These are phyloP conservation scores for Neurospora sp. DNA, from an alignment of 495 filamentous ascomycete genomes.

Conservation along the genomic window DNA sequence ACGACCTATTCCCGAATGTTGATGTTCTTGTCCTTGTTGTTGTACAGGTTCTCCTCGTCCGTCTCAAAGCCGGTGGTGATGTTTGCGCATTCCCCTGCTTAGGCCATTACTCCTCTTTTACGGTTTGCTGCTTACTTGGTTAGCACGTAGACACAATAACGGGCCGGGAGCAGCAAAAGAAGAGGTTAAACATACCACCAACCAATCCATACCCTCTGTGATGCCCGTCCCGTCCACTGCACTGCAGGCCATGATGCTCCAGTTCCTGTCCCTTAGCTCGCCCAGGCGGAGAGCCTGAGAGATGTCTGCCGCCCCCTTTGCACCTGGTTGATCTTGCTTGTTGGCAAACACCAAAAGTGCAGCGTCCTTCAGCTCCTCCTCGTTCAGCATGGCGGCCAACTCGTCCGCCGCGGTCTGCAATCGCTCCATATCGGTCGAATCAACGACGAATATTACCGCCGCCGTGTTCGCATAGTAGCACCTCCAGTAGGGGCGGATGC, in stretches of 20 bases:
- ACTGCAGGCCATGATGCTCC: constrained; percentile 96
- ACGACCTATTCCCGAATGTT: constrained; percentile 3
- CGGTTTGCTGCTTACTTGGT: constrained; percentile 34
- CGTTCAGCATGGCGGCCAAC: constrained; percentile 87
- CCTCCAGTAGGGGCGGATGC: constrained; percentile 95
- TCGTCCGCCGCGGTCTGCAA: constrained; percentile 87
- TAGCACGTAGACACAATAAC: constrained; percentile 2
- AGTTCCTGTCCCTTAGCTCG: constrained; percentile 89
- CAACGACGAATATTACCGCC: constrained; percentile 97
- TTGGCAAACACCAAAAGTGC: constrained; percentile 93
- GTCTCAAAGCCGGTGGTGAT: neutral
- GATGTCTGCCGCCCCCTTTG: constrained; percentile 93
- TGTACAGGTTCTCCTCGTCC: constrained; percentile 19
- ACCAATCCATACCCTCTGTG: constrained; percentile 96
- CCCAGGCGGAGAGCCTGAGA: constrained; percentile 83
- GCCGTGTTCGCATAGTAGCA: constrained; percentile 99
- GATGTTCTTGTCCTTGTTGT: constrained; percentile 9
- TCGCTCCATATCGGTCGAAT: constrained; percentile 93
- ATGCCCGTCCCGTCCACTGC: constrained; percentile 93
- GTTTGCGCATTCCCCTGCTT: neutral
- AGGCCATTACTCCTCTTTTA: constrained; percentile 32
- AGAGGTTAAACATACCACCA: constrained; percentile 65
- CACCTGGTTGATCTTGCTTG: constrained; percentile 97
- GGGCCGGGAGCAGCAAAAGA: neutral
- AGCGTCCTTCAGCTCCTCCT: constrained; percentile 91